Evolutionary conservation across 768 basidiomycete genomes (phyloP).

Genomic region (Sutorius australiensis): DNA sequence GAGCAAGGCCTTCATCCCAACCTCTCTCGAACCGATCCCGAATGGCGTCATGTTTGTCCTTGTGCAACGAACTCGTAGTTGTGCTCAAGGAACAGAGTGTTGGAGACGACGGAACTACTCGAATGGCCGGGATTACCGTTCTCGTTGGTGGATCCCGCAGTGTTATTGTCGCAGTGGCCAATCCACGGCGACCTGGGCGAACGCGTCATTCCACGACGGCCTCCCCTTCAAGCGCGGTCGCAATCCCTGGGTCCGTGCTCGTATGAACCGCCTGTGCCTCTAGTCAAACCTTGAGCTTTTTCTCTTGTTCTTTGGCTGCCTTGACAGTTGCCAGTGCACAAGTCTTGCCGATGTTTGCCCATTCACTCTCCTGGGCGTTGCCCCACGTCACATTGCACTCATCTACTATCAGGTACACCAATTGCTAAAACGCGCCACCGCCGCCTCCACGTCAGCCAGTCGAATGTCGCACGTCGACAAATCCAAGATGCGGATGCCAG

Average conservation of each 20-base stretch:
- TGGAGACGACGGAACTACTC: slow-evolving; percentile 55
- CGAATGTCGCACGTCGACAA: slow-evolving; percentile 65
- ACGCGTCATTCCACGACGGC: slow-evolving; percentile 14
- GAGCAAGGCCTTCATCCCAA: slow-evolving; percentile 57
- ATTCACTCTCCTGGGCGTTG: slow-evolving; percentile 50
- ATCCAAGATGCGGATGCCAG: slow-evolving; percentile 61
- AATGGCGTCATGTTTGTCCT: slow-evolving; percentile 39
- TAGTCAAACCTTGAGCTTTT: slow-evolving; percentile 49
- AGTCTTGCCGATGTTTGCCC: slow-evolving; percentile 56
- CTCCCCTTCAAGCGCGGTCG: not conserved
- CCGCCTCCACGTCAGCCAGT: slow-evolving; percentile 48
- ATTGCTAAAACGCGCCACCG: slow-evolving; percentile 46
- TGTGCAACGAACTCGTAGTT: slow-evolving; percentile 30
- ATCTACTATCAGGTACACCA: slow-evolving; percentile 72
- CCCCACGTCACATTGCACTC: slow-evolving; percentile 53
- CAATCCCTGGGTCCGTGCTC: not conserved
- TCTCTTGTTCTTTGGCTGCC: slow-evolving; percentile 65
- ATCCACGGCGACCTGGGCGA: slow-evolving; percentile 51
- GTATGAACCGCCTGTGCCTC: slow-evolving; percentile 30
- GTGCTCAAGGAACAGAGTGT: slow-evolving; percentile 46
- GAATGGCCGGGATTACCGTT: slow-evolving; percentile 11
- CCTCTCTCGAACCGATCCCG: slow-evolving; percentile 54
- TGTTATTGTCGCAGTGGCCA: slow-evolving; percentile 66
- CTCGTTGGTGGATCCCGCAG: slow-evolving; percentile 37
- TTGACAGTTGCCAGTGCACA: slow-evolving; percentile 60